phyloP scores from a whole-genome alignment of 257 asterid species.

The Gentiana macrophylla region DNA sequence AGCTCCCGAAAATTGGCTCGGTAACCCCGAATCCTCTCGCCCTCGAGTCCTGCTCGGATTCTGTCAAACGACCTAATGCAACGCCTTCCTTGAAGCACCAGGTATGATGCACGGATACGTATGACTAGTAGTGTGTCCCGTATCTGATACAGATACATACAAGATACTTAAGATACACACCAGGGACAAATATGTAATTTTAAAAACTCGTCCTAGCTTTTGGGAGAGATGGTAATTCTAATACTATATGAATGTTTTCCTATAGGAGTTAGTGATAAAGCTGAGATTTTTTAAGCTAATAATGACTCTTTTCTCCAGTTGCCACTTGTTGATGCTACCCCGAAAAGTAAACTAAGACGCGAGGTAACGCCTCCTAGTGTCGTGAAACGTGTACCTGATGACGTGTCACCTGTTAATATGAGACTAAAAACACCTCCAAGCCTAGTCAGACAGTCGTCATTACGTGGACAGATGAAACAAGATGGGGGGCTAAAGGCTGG shows the following conservation, averaged over 20 bases:
- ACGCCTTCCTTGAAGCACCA: slow-evolving; percentile 59
- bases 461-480: slow-evolving; percentile 40
- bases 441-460: slow-evolving; percentile 38
- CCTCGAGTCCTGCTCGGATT: slow-evolving; percentile 34
- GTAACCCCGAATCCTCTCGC: slow-evolving; percentile 25
- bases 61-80: slow-evolving; percentile 34
- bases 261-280: slow-evolving; percentile 1
- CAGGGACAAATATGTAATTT: too few species aligned
- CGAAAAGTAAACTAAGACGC: slow-evolving; percentile 56
- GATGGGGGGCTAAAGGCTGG: slow-evolving; percentile 21
- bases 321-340: slow-evolving; percentile 48
- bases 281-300: slow-evolving; percentile 3
- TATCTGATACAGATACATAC: too few species aligned
- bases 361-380: slow-evolving; percentile 46
- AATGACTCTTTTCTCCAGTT: slow-evolving; percentile 32
- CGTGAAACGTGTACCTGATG: slow-evolving; percentile 37
- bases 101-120: slow-evolving; percentile 26
- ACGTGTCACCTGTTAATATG: slow-evolving; percentile 33
- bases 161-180: too few species aligned
- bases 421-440: slow-evolving; percentile 62
- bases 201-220: too few species aligned
- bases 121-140: too few species aligned
- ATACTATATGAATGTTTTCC: neutral
- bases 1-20: slow-evolving; percentile 32
- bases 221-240: too few species aligned